Evolutionary conservation across 371 early-diverging fungal genomes (phyloP), one percentile per base, ranked within the genome.

Genomic region (Sporodiniella umbellata): DNA sequence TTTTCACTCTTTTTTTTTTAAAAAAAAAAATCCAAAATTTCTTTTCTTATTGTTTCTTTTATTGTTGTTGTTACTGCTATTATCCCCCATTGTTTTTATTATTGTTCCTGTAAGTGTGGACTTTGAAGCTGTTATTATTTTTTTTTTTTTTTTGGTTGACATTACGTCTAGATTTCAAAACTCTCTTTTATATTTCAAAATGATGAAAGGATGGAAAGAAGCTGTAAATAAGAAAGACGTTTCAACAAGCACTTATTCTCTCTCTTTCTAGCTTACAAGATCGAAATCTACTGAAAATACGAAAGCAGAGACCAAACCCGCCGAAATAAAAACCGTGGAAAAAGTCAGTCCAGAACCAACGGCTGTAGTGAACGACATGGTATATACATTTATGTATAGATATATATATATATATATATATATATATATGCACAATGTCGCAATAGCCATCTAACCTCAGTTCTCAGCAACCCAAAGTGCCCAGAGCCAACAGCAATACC

Each of bases 191-290:
- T 5, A 35, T 8, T 43, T 39, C 22, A 35, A 28, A 39, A 60
- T 68, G 68, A 69, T 65, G 54, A 69, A 69, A 59, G 66, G 69
- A 58, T 69, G 65, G 69, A 69, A 65, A 60, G 65, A 65, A 56
- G 69, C 54, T 48, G 65, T 69, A 65, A 38, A 28, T 28, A 10
- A 10, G n/a, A n/a, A n/a, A 7, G 35, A 35, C n/a, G 44, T 39
- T 62, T 57, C 46, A 42, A 44, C 10, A 23, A 5, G 24, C 17
- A 25, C 37, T 33, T 37, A 23, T 49, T 17, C n/a, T 37, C 22
- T 10, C 8, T 3, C 8, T 40, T n/a, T 30, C 25, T 58, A 64
- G 62, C 65, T 68, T 38, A 64, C 64, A 38, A 53, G 64, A 54
- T 54, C 45, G 15, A 62, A 35, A 23, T 53, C 47, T 15, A 43